Base-by-base conservation (phyloP, 192 early-diverging fungal genomes). In the Chytriomyces confervae region DNA sequence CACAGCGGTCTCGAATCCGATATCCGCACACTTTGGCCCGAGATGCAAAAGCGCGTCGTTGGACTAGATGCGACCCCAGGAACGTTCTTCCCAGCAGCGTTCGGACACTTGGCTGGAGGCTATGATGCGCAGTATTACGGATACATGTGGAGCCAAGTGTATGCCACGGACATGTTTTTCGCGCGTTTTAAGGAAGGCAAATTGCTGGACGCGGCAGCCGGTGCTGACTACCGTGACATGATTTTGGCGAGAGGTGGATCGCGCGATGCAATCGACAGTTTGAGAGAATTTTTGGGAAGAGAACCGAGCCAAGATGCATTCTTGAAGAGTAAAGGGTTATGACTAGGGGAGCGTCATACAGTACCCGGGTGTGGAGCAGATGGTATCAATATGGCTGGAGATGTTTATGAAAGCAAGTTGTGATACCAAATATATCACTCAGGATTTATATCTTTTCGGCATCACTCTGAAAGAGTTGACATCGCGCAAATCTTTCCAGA, bases 251-350 rank as follows among this genome's bases (percentile, higher is more conserved):
- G 86, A n/a, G 92, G 92, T 44, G 92, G 92, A 36, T 79, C 63
- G 16, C 86, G 84, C 7, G 94, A 96, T 82, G 91, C 89, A 5
- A 90, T 90, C 76, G 92, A 91, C 65, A 79, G 92, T 23, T 77
- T 95, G 66, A 85, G 83, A 62, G 81, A 81, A 51, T 96, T 96
- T 86, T 82, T 96, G 66, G 93, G 93, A 29, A 89, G 95, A 43
- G 91, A 95, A 78, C 94, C 94, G 24, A 92, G 88, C 48, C 84
- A 89, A 45, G 90, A 91, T 49, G 93, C 94, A 7, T 96, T 94
- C 83, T 89, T 94, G 79, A 83, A 86, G 78, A 92, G 89, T n/a
- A 86, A 93, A 57, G 92, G 91, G 47, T 66, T 82, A 53, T 74
- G 72, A 74, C 67, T 69, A n/a, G 16, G 27, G 16, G 66, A n/a